Base-by-base conservation (phyloP, 2,329 filamentous ascomycete species). In the Aspergillus ochraceus region DNA sequence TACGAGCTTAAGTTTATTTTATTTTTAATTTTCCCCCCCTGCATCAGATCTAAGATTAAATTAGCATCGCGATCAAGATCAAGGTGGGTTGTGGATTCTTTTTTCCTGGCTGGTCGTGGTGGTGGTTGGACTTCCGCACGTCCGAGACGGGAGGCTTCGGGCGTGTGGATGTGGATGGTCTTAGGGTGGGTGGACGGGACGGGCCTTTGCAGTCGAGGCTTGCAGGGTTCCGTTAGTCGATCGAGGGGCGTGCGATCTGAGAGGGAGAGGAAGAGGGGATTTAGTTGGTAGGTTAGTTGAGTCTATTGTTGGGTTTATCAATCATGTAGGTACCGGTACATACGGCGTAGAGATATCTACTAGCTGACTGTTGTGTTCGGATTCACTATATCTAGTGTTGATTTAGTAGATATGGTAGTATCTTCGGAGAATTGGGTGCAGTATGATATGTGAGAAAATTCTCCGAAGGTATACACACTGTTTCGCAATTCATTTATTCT, bases 111-210 rank as follows among this genome's bases (percentile, higher is more conserved):
- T 42, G 32, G 32, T 29, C 6, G 26, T 42, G 22, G 46, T 12
- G 52, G 32, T 32, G 6, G 20, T n/a, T 47, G 32, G 49, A 51
- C 64, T 66, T 68, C 64, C 66, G 64, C 61, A 64, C 63, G 64
- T 60, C 64, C 64, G 66, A 66, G 59, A 50, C 46, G 58, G 49
- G 29, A 22, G 53, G 36, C 45, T 29, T 46, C 54, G 55, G 60
- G 47, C 55, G 53, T 52, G 57, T 58, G 59, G 59, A 59, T 51
- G 26, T 12, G 24, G 14, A 42, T 49, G 30, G 24, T 24, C 24
- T 24, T 14, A 26, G 32, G 32, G 30, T 12, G 39, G 29, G 26
- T 39, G 42, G 30, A 59, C 58, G 58, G 58, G 58, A 56, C 58
- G 58, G 58, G 49, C 58, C 58, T 49, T 59, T 59, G 52, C 32